Percentiles rank a stretch among this genome's conserved stretches.
These are phyloP conservation scores for Talinum fruticosum DNA, from an alignment of 148 eudicot genomes.

Conservation along the genomic window DNA sequence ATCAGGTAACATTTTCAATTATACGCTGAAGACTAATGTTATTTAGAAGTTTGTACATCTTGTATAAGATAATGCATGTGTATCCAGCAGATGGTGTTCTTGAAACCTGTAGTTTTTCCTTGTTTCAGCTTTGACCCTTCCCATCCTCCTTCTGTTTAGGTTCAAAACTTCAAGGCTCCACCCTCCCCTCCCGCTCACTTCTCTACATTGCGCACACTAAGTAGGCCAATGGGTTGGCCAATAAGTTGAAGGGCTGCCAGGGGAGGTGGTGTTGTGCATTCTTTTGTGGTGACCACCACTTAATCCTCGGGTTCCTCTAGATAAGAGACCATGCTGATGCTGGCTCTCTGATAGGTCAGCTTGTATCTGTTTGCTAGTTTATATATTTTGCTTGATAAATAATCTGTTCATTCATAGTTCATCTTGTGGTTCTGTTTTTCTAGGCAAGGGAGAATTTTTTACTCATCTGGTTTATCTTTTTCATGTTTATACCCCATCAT, in stretches of 20 bases:
- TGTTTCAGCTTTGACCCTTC: background rate
- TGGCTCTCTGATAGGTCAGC: background rate
- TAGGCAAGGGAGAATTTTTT: background rate
- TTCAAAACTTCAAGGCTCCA: background rate
- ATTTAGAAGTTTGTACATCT: background rate
- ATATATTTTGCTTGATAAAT: background rate
- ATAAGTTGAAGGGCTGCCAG: background rate
- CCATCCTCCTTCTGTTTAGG: background rate
- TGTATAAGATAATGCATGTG: background rate
- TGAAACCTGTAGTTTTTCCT: background rate
- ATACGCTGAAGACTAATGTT: background rate
- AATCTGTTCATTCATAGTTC: background rate
- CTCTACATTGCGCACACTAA: background rate
- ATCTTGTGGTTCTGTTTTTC: background rate
- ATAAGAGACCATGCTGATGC: background rate
- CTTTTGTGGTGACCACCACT: background rate
- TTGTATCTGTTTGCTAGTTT: background rate
- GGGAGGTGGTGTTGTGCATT: background rate
- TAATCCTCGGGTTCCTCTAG: background rate
- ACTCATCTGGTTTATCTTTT: background rate
- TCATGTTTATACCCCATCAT: background rate
- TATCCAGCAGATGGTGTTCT: background rate
- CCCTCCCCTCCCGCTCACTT: background rate
- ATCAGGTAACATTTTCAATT: slow-evolving; percentile 43
- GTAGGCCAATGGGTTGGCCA: background rate